Base-by-base conservation (phyloP, 495 filamentous ascomycete genomes). In the Xylaria curta region DNA sequence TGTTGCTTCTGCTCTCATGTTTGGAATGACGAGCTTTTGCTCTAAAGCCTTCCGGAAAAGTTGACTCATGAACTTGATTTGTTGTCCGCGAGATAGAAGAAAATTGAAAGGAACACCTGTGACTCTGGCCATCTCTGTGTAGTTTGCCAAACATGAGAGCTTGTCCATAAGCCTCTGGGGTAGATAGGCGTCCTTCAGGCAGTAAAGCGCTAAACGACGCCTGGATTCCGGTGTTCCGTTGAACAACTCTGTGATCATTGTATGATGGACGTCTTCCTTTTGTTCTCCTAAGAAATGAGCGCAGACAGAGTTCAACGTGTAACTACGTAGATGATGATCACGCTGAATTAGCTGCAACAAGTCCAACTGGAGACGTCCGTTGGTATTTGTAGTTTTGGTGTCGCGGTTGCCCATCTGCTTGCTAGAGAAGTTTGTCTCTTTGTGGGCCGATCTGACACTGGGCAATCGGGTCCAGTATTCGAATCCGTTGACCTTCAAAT, bases 321-420 rank as follows among this genome's bases (percentile, higher is more conserved):
- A 99, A 81, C 94, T 97, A 81, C 96, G 88, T 49, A 99, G 84
- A 53, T 98, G 96, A 73, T 98, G 89, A 76, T 99, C 97, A 69
- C 97, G 87, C 77, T 99, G 96, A 47, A 99, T 89, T 36, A 98
- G 78, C 78, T 99, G 96, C 9, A 99, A 85, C 59, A 99, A 83
- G 81, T 99, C 96, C 2, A 99, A 86, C 78, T 99, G 96, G 36
- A 99, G 87, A 66, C 96, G 89, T 15, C 96, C 96, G 75, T 96
- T 95, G 17, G 93, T 99, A 74, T 98, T 98, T 7, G 94, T 98
- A 12, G 91, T 81, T 75, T 97, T 97, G 3, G 93, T 97, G 75
- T 98, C 95, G 59, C 96, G 92, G 78, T 93, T 98, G 49, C 96
- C 96, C 93, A 99, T 97, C 81, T 99, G 96, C 82, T 99, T 99